These are phyloP conservation scores for Zelopaecilomyces penicillatus DNA, from an alignment of 2,329 filamentous ascomycete genomes.

Conservation along the genomic window DNA sequence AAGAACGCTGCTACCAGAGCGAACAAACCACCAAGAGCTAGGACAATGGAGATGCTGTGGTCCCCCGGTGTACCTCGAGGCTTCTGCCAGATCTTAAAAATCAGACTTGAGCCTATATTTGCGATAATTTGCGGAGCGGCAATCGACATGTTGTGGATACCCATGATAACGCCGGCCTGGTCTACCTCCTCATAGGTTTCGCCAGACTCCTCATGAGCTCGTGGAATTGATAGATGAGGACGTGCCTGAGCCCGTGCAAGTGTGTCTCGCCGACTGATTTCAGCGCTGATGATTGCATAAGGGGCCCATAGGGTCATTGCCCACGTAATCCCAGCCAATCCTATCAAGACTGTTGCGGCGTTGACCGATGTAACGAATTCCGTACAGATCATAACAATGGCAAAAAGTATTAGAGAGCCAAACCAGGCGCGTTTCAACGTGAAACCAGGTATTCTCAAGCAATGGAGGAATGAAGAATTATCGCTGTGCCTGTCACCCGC, in stretches of 20 bases:
- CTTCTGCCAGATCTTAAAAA: conserved; percentile 83
- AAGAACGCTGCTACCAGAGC: conserved; percentile 70
- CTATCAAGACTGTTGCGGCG: conserved; percentile 68
- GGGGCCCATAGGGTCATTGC: conserved; percentile 90
- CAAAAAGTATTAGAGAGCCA: conserved; percentile 74
- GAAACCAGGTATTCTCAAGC: conserved; percentile 68
- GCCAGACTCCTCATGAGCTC: conserved; percentile 20
- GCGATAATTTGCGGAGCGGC: conserved; percentile 87
- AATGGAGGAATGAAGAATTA: conserved; percentile 40
- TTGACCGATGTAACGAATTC: conserved; percentile 66
- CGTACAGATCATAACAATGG: conserved; percentile 72
- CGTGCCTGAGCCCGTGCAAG: conserved; percentile 28
- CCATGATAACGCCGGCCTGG: conserved; percentile 82
- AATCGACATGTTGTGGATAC: conserved; percentile 92
- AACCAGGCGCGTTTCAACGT: conserved; percentile 88
- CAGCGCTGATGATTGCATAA: conserved; percentile 88
- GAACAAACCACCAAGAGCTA: conserved; percentile 74
- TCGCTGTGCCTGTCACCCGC: conserved; percentile 22
- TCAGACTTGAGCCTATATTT: conserved; percentile 71
- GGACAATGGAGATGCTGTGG: conserved; percentile 76
- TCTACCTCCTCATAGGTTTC: conserved; percentile 55
- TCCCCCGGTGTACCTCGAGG: conserved; percentile 77
- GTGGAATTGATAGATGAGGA: neutral
- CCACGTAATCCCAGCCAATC: conserved; percentile 82
- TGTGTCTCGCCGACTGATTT: conserved; percentile 77